Evolutionary conservation across 108 stramenopile species (phyloP), one percentile per base, ranked within the genome.

Genomic region (Nitzschia putrida): DNA sequence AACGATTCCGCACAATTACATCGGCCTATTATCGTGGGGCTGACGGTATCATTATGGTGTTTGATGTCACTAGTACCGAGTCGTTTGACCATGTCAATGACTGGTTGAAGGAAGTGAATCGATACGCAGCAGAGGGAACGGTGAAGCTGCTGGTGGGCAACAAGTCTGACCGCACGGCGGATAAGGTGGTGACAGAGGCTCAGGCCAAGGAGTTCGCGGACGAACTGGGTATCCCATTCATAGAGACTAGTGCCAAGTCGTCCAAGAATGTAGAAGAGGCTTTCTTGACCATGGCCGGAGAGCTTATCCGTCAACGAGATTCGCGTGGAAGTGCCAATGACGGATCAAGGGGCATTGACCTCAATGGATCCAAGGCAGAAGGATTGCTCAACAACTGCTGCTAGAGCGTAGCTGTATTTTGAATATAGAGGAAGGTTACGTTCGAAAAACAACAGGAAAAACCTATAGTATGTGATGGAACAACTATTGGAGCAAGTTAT

Each of bases 1-100:
- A 98, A 74, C 90, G 98, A 40, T 99, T 98, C 81, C 92, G 99
- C 55, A 97, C 98, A 8, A 99, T 99, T 77, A 98, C 99, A 38
- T 95, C 91, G 13, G 98, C 99, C 9, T 97, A 97, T 75, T 97
- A 97, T 73, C 85, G 86, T 51, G 90, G 71, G 90, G 68, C 97
- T 88, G 96, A 97, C 64, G 98, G 98, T 44, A 97, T 97, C 71
- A 97, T 99, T 63, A 94, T 99, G 67, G 98, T 99, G 26, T 99
- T 96, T 76, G 98, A 99, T 68, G 93, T 97, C 8, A 99, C 98
- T 18, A 92, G 94, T 70, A 79, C 83, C 25, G 98, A 99, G 71
- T 96, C 97, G 24, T 98, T 99, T 88, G 96, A 97, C 71, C 97
- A 99, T 72, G 97, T 93, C 23, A 95, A 94, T 68, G 97, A 97